phyloP scores from a whole-genome alignment of 2,329 filamentous ascomycete species.

The Epichloe bromicola region DNA sequence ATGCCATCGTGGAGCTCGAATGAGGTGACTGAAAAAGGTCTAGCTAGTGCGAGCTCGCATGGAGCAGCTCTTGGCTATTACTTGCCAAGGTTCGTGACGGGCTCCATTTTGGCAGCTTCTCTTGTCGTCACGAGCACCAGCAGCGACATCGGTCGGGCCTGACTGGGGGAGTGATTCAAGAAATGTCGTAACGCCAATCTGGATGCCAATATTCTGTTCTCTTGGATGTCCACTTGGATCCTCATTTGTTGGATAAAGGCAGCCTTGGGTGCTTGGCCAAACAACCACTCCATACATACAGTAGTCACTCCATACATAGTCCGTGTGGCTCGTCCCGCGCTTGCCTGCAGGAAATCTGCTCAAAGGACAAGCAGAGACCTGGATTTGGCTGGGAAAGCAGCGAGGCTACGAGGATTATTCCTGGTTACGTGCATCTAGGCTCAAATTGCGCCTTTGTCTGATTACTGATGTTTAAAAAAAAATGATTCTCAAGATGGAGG shows the following conservation, averaged over 20 bases:
- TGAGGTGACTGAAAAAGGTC: conserved; percentile 5
- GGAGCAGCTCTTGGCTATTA: not conserved
- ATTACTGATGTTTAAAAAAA: no score
- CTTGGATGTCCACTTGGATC: no score
- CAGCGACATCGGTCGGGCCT: not conserved
- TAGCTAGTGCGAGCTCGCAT: not conserved
- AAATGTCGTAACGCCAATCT: no score
- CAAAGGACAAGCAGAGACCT: not conserved
- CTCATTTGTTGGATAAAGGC: not conserved
- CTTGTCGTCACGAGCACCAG: not conserved
- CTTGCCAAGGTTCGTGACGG: not conserved
- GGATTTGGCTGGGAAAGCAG: no score
- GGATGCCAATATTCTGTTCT: no score
- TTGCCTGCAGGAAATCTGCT: not conserved
- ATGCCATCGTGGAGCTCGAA: conserved; percentile 5
- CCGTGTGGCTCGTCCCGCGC: not conserved
- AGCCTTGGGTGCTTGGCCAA: not conserved
- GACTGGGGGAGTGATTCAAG: not conserved
- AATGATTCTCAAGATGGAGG: no score
- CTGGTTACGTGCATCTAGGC: no score
- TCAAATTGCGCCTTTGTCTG: no score
- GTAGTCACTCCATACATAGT: no score
- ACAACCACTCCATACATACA: not conserved
- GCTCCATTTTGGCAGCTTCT: not conserved
- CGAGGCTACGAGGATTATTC: no score